Conservation (phyloP, 2,329 filamentous ascomycete species). For the Ophiostoma quercus region DNA sequence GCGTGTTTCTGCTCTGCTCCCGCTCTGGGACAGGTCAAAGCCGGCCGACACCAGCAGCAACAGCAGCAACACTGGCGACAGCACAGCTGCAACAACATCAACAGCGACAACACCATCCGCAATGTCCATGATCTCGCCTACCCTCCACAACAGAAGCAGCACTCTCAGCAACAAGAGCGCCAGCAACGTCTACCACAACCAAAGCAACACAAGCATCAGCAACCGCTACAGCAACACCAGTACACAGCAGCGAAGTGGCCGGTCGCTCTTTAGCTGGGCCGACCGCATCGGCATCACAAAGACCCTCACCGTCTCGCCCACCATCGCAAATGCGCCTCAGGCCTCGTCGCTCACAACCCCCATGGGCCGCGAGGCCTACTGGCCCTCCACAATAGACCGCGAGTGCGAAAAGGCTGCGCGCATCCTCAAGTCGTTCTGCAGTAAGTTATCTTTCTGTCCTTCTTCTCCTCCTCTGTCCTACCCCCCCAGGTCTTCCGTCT, state of each 20-base stretch:
- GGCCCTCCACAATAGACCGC: conserved; percentile 68
- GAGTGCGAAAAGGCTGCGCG: conserved; percentile 75
- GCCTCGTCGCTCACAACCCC: conserved; percentile 68
- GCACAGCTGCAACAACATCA: conserved; percentile 5
- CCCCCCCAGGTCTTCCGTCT: not conserved
- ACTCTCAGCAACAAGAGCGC: conserved; percentile 17
- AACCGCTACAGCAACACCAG: conserved; percentile 19
- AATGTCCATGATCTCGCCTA: not conserved
- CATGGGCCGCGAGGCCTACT: conserved; percentile 67
- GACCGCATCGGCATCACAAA: conserved; percentile 22
- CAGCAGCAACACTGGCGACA: conserved; percentile 10
- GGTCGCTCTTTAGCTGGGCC: conserved; percentile 34
- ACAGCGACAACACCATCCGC: conserved; percentile 8
- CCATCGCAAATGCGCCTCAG: conserved; percentile 24
- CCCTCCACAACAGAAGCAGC: conserved; percentile 13
- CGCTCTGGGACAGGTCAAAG: conserved; percentile 35
- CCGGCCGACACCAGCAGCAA: conserved; percentile 21
- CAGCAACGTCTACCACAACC: conserved; percentile 11
- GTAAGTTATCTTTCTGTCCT: conserved; percentile 62
- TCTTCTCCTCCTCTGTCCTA: conserved; percentile 58
- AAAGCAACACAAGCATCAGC: conserved; percentile 8
- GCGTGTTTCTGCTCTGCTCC: conserved; percentile 44
- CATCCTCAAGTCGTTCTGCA: conserved; percentile 71
- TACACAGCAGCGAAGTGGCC: conserved; percentile 11
- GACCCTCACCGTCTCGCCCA: conserved; percentile 24